These are phyloP conservation scores for Lactuca sativa DNA, from an alignment of 129 eudicot genomes.

Conservation along the genomic window DNA sequence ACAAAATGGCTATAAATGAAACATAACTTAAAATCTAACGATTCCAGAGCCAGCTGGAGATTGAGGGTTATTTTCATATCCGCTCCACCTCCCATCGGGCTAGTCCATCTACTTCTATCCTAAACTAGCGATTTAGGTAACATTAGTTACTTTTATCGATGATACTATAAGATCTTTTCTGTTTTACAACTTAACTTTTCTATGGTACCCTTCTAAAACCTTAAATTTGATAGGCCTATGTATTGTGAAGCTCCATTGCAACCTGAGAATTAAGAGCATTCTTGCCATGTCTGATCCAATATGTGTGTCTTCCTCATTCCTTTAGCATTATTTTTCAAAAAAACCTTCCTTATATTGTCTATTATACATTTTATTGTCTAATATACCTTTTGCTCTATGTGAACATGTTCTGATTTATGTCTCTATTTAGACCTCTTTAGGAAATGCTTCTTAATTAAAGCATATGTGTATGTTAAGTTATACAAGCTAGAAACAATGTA, in stretches of 20 bases:
- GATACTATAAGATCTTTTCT: constrained; percentile 7
- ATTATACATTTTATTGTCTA: too few species aligned
- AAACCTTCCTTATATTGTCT: background rate
- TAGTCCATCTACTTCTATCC: too few species aligned
- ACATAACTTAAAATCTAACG: too few species aligned
- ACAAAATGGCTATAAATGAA: too few species aligned
- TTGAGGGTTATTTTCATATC: too few species aligned
- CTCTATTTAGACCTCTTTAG: constrained; percentile 21
- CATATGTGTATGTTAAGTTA: constrained; percentile 59
- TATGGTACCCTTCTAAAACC: background rate
- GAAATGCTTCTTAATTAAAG: background rate
- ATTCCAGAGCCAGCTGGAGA: too few species aligned
- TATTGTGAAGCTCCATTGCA: constrained; percentile 93
- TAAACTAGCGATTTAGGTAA: too few species aligned
- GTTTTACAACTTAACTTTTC: background rate
- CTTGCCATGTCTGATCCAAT: constrained; percentile 84
- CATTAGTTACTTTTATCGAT: background rate
- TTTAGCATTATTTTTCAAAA: background rate
- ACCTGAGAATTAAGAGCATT: constrained; percentile 81
- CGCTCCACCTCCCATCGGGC: too few species aligned
- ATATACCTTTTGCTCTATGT: constrained; percentile 18
- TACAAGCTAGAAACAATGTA: constrained; percentile 1
- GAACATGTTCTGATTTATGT: constrained; percentile 68
- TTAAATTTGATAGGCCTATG: constrained; percentile 67
- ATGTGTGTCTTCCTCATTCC: constrained; percentile 23